Conservation (phyloP, 176 grass and related monocot species). For the Rhynchospora breviuscula region DNA sequence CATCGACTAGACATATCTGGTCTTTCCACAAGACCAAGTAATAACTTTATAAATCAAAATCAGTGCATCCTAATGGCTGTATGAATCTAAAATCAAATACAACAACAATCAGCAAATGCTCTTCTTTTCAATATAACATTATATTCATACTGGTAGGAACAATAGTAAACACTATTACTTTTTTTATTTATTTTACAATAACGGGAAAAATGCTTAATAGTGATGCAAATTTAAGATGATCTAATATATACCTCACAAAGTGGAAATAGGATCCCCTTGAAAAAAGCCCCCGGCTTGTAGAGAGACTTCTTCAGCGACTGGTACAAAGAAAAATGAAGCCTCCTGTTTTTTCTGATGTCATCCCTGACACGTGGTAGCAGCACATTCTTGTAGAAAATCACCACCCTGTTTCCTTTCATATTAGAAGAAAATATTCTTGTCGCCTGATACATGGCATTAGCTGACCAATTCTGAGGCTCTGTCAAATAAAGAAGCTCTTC, state of each 20-base stretch:
- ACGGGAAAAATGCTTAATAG: not conserved
- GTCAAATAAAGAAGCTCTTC: conserved; percentile 73
- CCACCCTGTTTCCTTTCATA: conserved; percentile 55
- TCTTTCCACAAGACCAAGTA: not conserved
- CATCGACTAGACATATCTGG: not conserved
- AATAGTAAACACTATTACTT: not conserved
- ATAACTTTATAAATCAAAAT: not conserved
- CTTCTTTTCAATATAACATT: not conserved
- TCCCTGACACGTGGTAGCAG: conserved; percentile 72
- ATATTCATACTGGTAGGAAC: not conserved
- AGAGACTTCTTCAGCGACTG: conserved; percentile 70
- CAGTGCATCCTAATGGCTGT: not conserved
- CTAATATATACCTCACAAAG: conserved; percentile 65
- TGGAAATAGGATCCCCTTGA: conserved; percentile 85
- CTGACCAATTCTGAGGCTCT: conserved; percentile 84
- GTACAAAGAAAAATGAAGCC: conserved; percentile 86
- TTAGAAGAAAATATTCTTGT: conserved; percentile 88
- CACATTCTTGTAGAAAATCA: conserved; percentile 66
- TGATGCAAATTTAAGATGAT: not conserved
- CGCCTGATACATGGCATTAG: conserved; percentile 84
- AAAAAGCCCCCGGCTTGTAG: conserved; percentile 81
- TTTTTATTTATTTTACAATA: not conserved
- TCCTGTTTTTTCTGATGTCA: conserved; percentile 77
- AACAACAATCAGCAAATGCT: not conserved
- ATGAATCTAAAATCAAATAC: not conserved